Percentiles rank a stretch among this genome's conserved stretches.
Evolutionary conservation across 2,329 filamentous ascomycete genomes (phyloP).

Genomic region (Septoria petroselini): DNA sequence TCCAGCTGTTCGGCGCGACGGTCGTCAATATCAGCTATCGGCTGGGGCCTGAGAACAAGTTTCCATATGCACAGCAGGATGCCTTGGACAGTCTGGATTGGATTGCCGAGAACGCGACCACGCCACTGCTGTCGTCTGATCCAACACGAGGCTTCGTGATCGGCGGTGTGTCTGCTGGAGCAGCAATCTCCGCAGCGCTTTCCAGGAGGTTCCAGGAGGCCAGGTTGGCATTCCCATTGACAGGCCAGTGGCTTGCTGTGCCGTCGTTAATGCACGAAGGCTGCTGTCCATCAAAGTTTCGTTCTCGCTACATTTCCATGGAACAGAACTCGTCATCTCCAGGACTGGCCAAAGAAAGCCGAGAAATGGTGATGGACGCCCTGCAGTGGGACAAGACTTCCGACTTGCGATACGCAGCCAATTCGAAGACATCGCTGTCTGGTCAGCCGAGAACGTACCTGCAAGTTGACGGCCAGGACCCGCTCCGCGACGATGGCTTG

Average conservation of each 20-base stretch:
- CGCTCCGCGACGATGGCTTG: constrained; percentile 52
- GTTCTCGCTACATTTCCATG: constrained; percentile 40
- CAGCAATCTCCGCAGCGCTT: constrained; percentile 41
- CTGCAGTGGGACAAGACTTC: constrained; percentile 23
- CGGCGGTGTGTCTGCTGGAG: constrained; percentile 50
- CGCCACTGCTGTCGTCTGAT: constrained; percentile 40
- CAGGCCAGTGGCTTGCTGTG: constrained; percentile 48
- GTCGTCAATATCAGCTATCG: constrained; percentile 46
- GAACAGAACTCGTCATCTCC: constrained; percentile 46
- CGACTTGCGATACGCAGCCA: constrained; percentile 36
- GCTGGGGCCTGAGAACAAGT: constrained; percentile 49
- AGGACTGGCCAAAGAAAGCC: constrained; percentile 30
- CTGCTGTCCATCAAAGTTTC: constrained; percentile 42
- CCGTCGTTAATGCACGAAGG: constrained; percentile 38
- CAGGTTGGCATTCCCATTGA: constrained; percentile 44
- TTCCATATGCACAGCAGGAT: constrained; percentile 46
- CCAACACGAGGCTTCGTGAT: constrained; percentile 49
- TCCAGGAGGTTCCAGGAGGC: constrained; percentile 45
- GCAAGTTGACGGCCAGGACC: constrained; percentile 52
- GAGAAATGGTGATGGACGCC: constrained; percentile 18
- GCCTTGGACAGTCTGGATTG: constrained; percentile 49
- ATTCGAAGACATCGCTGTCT: constrained; percentile 34
- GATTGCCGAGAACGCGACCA: constrained; percentile 41
- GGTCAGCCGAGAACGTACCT: constrained; percentile 50
- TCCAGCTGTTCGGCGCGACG: constrained; percentile 39